Conservation (phyloP, 129 eudicot species). For the Tanacetum coccineum region DNA sequence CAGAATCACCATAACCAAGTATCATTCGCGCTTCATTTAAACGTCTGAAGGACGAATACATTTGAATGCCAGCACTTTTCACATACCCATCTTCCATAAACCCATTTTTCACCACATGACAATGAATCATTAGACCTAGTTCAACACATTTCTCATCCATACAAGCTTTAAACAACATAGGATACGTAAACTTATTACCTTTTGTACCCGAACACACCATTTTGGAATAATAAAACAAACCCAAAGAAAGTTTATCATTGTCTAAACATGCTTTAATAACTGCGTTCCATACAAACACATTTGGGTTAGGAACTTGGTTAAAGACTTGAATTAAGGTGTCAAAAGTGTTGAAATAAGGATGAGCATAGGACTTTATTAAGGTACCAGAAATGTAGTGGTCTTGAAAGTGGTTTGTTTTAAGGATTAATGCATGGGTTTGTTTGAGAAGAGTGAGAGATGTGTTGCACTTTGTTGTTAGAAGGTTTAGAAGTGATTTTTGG, state of each 20-base stretch:
- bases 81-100: constrained; percentile 49
- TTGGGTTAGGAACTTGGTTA: constrained; percentile 42
- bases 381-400: constrained; percentile 61
- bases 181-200: constrained; percentile 56
- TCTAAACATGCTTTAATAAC: constrained; percentile 47
- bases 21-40: constrained; percentile 41
- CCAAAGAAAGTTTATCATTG: constrained; percentile 29
- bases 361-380: constrained; percentile 49
- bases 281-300: constrained; percentile 61
- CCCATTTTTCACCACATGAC: constrained; percentile 49
- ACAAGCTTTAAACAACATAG: constrained; percentile 50
- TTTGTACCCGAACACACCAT: constrained; percentile 39
- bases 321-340: constrained; percentile 29
- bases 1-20: constrained; percentile 39
- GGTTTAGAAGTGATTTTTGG: constrained; percentile 42
- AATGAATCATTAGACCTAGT: constrained; percentile 44
- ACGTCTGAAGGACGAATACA: constrained; percentile 46
- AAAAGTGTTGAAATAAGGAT: constrained; percentile 28
- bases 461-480: constrained; percentile 52
- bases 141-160: constrained; percentile 14
- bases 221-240: constrained; percentile 22
- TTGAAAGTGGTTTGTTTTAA: constrained; percentile 46
- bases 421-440: constrained; percentile 55
- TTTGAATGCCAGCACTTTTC: constrained; percentile 53
- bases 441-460: constrained; percentile 41